Conservation (phyloP, 768 basidiomycete species). For the Leucosporidium creatinivorum region DNA sequence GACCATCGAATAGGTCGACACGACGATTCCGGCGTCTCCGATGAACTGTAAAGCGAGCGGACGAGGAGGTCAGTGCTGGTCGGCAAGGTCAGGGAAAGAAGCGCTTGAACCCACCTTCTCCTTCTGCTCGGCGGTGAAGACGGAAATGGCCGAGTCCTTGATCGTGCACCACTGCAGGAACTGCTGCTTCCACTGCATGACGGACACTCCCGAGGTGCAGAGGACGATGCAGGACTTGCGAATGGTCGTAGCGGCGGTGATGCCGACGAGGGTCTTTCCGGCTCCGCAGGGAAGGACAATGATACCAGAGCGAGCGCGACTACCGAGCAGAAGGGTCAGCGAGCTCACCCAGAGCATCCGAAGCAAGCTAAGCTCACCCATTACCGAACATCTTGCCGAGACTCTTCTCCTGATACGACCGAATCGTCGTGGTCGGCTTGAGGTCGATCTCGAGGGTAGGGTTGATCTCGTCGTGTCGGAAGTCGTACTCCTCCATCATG, state of each 20-base stretch:
- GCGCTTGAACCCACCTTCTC: conserved; percentile 60
- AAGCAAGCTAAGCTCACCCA: conserved; percentile 54
- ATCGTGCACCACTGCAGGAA: conserved; percentile 99
- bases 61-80: not conserved
- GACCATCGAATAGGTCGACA: conserved; percentile 99
- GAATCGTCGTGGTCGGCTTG: conserved; percentile 93
- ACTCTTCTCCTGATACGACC: conserved; percentile 97
- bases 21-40: conserved; percentile 93
- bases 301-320: conserved; percentile 94
- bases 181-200: conserved; percentile 98
- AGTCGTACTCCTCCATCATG: conserved; percentile 98
- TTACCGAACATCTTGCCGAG: conserved; percentile 99
- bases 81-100: not conserved
- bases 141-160: conserved; percentile 89
- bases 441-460: conserved; percentile 96
- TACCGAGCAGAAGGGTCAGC: conserved; percentile 40
- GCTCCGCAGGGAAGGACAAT: conserved; percentile 98
- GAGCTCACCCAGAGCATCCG: not conserved
- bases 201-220: conserved; percentile 72
- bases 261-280: conserved; percentile 98
- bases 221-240: conserved; percentile 97
- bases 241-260: conserved; percentile 97
- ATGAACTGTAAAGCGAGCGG: conserved; percentile 58
- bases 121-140: conserved; percentile 94
- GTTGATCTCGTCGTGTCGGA: conserved; percentile 92